Conservation (phyloP, 1,139 yeast species). For the Debaryomycetaceae sp. region DNA sequence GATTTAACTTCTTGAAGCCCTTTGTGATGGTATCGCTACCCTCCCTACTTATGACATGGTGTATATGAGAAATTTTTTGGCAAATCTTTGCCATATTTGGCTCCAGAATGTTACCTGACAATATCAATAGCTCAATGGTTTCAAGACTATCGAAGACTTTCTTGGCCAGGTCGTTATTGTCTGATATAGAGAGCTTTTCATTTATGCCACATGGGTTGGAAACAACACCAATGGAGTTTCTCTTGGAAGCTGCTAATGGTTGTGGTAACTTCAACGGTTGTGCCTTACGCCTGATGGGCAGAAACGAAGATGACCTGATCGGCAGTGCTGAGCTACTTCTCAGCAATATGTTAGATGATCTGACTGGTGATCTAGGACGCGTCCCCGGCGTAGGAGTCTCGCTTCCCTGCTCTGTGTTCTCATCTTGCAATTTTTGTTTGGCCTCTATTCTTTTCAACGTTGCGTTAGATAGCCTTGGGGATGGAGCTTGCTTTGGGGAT, state of each 20-base stretch:
- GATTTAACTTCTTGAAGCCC: not conserved
- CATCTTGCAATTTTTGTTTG: slow-evolving; percentile 6
- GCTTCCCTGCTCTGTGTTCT: not conserved
- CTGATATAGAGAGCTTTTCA: not conserved
- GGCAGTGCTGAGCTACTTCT: slow-evolving; percentile 1
- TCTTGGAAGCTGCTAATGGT: not conserved
- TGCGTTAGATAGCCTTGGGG: slow-evolving; percentile 24
- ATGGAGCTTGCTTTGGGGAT: slow-evolving; percentile 9
- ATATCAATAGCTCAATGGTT: not conserved
- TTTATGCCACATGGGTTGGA: not conserved
- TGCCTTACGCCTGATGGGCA: not conserved
- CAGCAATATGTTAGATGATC: not conserved
- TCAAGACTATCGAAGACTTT: not conserved
- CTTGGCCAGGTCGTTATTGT: not conserved
- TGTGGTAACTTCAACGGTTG: not conserved
- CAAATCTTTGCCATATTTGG: not conserved
- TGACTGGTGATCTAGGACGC: not conserved
- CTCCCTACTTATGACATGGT: not conserved
- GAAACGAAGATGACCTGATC: not conserved
- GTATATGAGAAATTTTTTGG: slow-evolving; percentile 1
- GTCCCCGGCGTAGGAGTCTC: not conserved
- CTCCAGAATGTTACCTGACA: not conserved
- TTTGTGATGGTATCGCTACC: not conserved
- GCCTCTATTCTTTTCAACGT: slow-evolving; percentile 32
- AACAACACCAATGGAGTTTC: not conserved